These are phyloP conservation scores for Mariannaea elegans DNA, from an alignment of 2,329 filamentous ascomycete genomes.

Conservation along the genomic window DNA sequence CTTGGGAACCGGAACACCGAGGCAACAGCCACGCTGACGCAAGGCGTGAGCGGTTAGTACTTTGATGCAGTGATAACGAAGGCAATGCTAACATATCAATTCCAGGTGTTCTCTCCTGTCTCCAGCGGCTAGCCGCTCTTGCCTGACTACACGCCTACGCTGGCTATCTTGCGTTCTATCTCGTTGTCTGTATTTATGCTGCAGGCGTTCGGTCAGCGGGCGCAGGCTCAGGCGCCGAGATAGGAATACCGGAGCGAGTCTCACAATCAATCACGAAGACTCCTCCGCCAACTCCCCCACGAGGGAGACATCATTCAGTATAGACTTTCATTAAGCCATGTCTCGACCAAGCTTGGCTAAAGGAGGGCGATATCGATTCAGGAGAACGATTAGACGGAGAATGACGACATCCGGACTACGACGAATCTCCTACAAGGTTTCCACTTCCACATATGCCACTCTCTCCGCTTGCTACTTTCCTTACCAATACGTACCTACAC, in stretches of 20 bases:
- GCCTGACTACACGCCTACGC: conserved; percentile 28
- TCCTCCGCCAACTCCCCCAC: conserved; percentile 13
- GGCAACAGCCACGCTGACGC: conserved; percentile 84
- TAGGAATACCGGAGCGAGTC: conserved; percentile 23
- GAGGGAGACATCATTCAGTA: conserved; percentile 26
- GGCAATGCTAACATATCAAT: neutral
- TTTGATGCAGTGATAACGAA: neutral
- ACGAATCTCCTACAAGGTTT: conserved; percentile 21
- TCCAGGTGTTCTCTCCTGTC: conserved; percentile 53
- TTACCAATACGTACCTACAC: conserved; percentile 2
- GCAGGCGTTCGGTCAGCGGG: conserved; percentile 39
- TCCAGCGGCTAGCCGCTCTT: conserved; percentile 51
- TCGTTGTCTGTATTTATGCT: conserved; percentile 34
- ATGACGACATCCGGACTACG: conserved; percentile 9
- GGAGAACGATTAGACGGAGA: neutral
- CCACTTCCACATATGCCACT: conserved; percentile 21
- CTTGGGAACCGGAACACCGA: conserved; percentile 89
- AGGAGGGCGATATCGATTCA: conserved; percentile 5
- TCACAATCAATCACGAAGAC: conserved; percentile 11
- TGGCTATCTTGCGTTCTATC: conserved; percentile 33
- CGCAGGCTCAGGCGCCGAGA: conserved; percentile 28
- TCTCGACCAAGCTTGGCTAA: neutral
- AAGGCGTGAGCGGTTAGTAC: conserved; percentile 85
- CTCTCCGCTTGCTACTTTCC: conserved; percentile 24
- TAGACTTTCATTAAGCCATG: conserved; percentile 8